Evolutionary conservation across 768 basidiomycete species (phyloP), one percentile per base, ranked within the genome.

Genomic region (Mycena capillaripes): DNA sequence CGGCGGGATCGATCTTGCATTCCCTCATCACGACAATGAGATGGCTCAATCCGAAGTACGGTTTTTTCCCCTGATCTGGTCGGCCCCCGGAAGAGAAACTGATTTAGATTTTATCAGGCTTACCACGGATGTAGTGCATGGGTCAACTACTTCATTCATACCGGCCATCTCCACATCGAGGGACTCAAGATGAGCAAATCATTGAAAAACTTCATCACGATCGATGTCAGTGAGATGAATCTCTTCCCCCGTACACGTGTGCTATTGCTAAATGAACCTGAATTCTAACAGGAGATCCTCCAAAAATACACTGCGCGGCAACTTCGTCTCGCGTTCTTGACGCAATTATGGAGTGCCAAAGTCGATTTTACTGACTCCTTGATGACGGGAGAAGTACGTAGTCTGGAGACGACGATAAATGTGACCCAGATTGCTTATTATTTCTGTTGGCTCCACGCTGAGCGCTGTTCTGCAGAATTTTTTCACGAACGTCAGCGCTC

Each of bases 171-270:
- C 38, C 97, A 99, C 81, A 99, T 99, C 76, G 96, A 98, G 80
- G 98, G 98, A 11, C 86, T 98, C 69, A 99, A 99, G 83, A 99
- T 99, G 98, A 97, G 95, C 85, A 99, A 99, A 84, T 97, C 96
- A 12, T 84, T 99, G 73, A 99, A 99, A 82, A 99, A 99, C 79
- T 99, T 99, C 80, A 98, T 99, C 77, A 98, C 98, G 9, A 98
- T 99, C 68, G 92, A 95, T 77, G 94, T 95, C n/a, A n/a, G n/a
- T n/a, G n/a, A n/a, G n/a, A 78, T 59, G 36, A 38, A 1, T 21
- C n/a, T 38, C n/a, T 12, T 19, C 80, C 73, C 60, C 56, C 60
- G 52, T 57, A 52, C 38, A 58, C n/a, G n/a, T n/a, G 70, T 32
- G 46, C 27, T 56, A 50, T 14, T 56, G 65, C 58, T 69, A 64